Base-by-base conservation (phyloP, 768 basidiomycete genomes). In the Trametes maxima region DNA sequence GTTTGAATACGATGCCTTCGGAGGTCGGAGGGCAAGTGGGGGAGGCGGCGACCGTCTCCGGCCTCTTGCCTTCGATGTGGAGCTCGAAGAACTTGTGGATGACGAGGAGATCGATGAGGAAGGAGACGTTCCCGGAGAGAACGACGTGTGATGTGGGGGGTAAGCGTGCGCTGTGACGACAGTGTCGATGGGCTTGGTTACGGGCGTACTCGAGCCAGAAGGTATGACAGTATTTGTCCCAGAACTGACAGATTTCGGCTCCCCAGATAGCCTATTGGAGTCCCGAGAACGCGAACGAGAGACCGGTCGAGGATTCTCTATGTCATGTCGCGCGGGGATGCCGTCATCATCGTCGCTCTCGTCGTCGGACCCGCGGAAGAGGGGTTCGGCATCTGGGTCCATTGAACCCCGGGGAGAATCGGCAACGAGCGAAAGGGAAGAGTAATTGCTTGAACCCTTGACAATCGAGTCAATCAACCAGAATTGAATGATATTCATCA, bases 381-480 rank as follows among this genome's bases (percentile, higher is more conserved):
- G 76, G 19, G 90, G 90, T 69, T 89, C 84, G 53, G 76, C 77
- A 62, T 85, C 86, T 2, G 72, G 71, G 36, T 81, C 76, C 58
- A 70, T 46, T 0, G 76, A 73, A 37, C 75, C 70, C 17, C 74
- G 72, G 5, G 79, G 72, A 0, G 75, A 68, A 58, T 79, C 75
- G 0, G 79, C 49, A 21, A 78, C 81, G 21, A 82, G 71, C 22
- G 76, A 69, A 3, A 80, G 68, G 10, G 75, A 65, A 28, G 69
- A 65, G 37, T 73, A 69, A 17, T 73, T 67, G 13, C 68, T 71
- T 10, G 85, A 85, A 1, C 87, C 88, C 75, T 95, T 95, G 70
- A 95, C 91, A 54, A 95, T 94, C 0, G 91, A 90, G 75, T 97
- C 94, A 59, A 97, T 95, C 52, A 97, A 78, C 87, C 95, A 95